Evolutionary conservation across 331 rosid species (phyloP), one percentile per base, ranked within the genome.

Genomic region (Stylosanthes scabra): DNA sequence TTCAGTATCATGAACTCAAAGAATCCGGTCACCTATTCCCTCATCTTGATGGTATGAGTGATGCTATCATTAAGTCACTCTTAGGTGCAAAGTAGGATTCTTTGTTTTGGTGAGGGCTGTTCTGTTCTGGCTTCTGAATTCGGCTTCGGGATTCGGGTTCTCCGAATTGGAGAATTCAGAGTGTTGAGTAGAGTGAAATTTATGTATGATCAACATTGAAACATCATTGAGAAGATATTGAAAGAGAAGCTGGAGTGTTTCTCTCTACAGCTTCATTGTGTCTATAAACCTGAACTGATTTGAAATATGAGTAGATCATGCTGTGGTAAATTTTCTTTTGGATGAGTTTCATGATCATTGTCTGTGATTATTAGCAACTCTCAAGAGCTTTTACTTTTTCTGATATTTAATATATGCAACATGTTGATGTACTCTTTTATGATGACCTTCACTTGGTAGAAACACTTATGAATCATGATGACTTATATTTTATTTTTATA

Each of bases 1-100:
- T 93, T 78, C 85, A 52, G 25, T 90, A 93, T 74, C 97, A 88
- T 31, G 98, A 93, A 75, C 72, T 90, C 57, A 79, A 86, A 16
- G 96, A 93, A 59, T 44, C 82, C 10, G 84, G 87, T 58, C 84
- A 84, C 87, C 27, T 83, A 49, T 75, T 93, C 71, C 71, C 82
- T 6, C 11, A 37, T 34, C 86, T 78, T 37, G 87, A 84, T 47
- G 90, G 90, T n/a, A 45, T 82, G 80, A 57, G 75, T 13, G 85
- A 89, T 34, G 70, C 81, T 68, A 62, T 91, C 64, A 34, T 93
- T 5, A 85, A 74, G 80, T 83, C 88, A 13, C 90, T 93, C 70
- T 42, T 93, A 59, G 20, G 5, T 31, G 82, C 61, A 71, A 78
- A 84, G 54, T 79, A 80, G 74, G 39, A 70, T 65, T 77, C 70